These are phyloP conservation scores for Phenoliferia sp. DNA, from an alignment of 1,284 basidiomycete genomes.

Conservation along the genomic window DNA sequence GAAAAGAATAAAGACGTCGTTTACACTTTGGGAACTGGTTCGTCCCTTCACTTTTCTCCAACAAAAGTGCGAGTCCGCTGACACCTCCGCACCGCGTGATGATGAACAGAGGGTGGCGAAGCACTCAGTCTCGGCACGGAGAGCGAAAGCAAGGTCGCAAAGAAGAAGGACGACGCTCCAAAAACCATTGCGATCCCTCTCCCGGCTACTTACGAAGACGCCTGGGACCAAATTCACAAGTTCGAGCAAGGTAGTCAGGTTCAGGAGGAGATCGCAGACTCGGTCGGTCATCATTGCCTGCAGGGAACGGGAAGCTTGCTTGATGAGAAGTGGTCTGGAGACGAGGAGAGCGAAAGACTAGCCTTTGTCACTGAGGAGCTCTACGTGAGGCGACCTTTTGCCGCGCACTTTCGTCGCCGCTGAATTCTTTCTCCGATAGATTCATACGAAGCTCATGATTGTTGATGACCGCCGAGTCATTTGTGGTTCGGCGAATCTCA, in stretches of 20 bases:
- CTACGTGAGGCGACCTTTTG: slow-evolving; percentile 59
- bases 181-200: slow-evolving; percentile 27
- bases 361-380: slow-evolving; percentile 62
- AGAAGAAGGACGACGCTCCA: slow-evolving; percentile 8
- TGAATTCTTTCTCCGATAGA: slow-evolving; percentile 31
- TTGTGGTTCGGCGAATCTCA: slow-evolving; percentile 83
- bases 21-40: slow-evolving; percentile 24
- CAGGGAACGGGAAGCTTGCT: slow-evolving; percentile 51
- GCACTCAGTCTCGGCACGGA: background rate
- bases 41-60: background rate
- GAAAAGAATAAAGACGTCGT: slow-evolving; percentile 30
- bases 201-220: slow-evolving; percentile 36
- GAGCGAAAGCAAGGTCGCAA: background rate
- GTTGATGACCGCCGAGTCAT: slow-evolving; percentile 85
- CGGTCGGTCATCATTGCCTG: slow-evolving; percentile 72
- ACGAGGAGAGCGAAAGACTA: slow-evolving; percentile 71
- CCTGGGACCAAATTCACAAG: slow-evolving; percentile 30
- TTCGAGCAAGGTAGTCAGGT: slow-evolving; percentile 31
- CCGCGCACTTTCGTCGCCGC: background rate
- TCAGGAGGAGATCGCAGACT: slow-evolving; percentile 54
- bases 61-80: background rate
- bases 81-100: slow-evolving; percentile 1
- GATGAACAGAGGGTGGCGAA: slow-evolving; percentile 28
- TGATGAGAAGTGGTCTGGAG: slow-evolving; percentile 76
- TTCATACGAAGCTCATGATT: slow-evolving; percentile 65